Conservation (phyloP, 78 protist species). For the Thecamonas trahens region DNA sequence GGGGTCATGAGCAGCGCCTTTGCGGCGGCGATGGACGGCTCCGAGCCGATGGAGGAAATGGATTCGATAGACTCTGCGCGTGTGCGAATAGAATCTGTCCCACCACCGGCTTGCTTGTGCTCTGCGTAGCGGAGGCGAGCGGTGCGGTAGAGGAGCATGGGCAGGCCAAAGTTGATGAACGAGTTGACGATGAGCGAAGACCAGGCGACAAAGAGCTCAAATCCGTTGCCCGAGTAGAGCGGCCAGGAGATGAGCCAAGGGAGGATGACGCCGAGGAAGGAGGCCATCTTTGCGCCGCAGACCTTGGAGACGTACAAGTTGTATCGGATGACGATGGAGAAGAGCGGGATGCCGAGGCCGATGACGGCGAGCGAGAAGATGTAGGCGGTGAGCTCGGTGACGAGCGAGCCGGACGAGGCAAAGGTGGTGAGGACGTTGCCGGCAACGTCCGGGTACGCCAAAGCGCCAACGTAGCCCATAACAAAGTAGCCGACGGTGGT, state of each 20-base stretch:
- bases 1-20: no score
- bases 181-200: conserved; percentile 6
- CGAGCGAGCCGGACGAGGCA: background rate
- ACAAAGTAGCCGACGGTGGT: background rate
- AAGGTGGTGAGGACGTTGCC: background rate
- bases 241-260: conserved; percentile 14
- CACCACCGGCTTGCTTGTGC: background rate
- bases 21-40: no score
- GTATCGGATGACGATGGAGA: conserved; percentile 18
- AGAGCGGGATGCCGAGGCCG: conserved; percentile 8
- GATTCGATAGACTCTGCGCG: no score
- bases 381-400: conserved; percentile 1
- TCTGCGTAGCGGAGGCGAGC: background rate
- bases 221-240: conserved; percentile 8
- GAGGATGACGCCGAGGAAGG: conserved; percentile 5
- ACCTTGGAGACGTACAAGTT: conserved; percentile 7
- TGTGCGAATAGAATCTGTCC: no score
- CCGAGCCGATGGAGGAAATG: no score
- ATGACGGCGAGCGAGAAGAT: background rate
- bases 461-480: background rate
- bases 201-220: conserved; percentile 5
- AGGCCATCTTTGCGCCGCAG: background rate
- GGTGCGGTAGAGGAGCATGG: conserved; percentile 12
- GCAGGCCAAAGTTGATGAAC: conserved; percentile 12
- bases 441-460: conserved; percentile 8